Conservation (phyloP, 345 rosid species). For the Salix koriyanagi region DNA sequence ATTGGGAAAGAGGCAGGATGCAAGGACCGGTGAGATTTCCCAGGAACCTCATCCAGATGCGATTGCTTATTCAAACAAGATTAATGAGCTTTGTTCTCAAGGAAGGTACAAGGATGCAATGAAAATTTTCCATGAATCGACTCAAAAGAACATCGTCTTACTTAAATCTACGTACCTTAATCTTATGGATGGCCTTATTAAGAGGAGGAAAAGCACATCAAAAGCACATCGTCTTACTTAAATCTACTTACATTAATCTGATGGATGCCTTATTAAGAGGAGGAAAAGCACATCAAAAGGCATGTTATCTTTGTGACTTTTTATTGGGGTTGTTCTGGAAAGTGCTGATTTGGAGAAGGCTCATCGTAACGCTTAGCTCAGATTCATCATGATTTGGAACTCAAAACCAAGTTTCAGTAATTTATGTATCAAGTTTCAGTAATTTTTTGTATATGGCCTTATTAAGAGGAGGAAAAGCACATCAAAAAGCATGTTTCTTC, state of each 20-base stretch:
- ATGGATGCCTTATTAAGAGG: slow-evolving; percentile 53
- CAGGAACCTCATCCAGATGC: slow-evolving; percentile 37
- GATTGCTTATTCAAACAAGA: slow-evolving; percentile 49
- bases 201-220: slow-evolving; percentile 17
- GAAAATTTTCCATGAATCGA: slow-evolving; percentile 35
- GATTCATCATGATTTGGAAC: background rate
- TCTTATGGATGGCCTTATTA: slow-evolving; percentile 54
- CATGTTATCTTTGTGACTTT: background rate
- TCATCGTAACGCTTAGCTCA: no score
- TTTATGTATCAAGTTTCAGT: background rate
- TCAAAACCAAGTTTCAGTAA: background rate
- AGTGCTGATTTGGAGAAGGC: background rate
- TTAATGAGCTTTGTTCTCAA: slow-evolving; percentile 58
- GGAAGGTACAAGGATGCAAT: slow-evolving; percentile 58
- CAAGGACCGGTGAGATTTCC: slow-evolving; percentile 15
- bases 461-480: slow-evolving; percentile 51
- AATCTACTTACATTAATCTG: slow-evolving; percentile 39
- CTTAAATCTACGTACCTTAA: slow-evolving; percentile 39
- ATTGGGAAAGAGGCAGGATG: slow-evolving; percentile 18
- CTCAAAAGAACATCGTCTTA: slow-evolving; percentile 34
- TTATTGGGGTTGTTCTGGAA: background rate
- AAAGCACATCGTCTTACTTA: slow-evolving; percentile 39
- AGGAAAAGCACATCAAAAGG: slow-evolving; percentile 45
- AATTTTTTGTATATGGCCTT: slow-evolving; percentile 25
- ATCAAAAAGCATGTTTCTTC: slow-evolving; percentile 26